These are phyloP conservation scores for Detonula confervacea DNA, from an alignment of 352 stramenopile species.

Conservation along the genomic window DNA sequence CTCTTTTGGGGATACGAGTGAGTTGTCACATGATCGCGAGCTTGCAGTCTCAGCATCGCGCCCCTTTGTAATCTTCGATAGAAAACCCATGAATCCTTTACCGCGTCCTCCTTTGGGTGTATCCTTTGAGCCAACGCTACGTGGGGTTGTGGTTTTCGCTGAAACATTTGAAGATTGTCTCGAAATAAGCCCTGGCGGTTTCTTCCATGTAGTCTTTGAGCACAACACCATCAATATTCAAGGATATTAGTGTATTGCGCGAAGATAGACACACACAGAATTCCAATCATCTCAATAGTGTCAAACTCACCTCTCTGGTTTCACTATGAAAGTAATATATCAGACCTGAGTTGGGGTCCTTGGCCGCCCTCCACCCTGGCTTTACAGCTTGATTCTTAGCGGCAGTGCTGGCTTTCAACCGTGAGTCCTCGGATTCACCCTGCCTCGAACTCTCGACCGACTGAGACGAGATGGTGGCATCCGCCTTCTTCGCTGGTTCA, in stretches of 20 bases:
- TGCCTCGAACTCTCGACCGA: background rate
- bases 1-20: too few relatives aligned
- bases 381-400: constrained; percentile 25
- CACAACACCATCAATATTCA: too few relatives aligned
- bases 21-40: too few relatives aligned
- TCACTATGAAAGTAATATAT: constrained; percentile 56
- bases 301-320: constrained; percentile 56
- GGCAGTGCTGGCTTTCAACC: background rate
- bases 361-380: constrained; percentile 47
- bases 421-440: background rate
- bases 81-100: constrained; percentile 34
- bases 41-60: too few relatives aligned
- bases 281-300: too few relatives aligned
- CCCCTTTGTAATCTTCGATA: constrained; percentile 32
- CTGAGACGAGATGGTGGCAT: background rate
- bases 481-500: background rate
- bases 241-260: too few relatives aligned
- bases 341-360: constrained; percentile 46
- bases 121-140: constrained; percentile 18
- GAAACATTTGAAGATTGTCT: constrained; percentile 17
- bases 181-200: constrained; percentile 29
- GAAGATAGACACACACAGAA: too few relatives aligned
- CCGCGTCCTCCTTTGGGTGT: constrained; percentile 17
- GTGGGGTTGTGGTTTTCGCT: constrained; percentile 11
- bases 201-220: constrained; percentile 54